Percentiles rank a stretch among this genome's conserved stretches.
Conservation (phyloP, 495 filamentous ascomycete genomes). For the Hypoxylon trugodes region DNA sequence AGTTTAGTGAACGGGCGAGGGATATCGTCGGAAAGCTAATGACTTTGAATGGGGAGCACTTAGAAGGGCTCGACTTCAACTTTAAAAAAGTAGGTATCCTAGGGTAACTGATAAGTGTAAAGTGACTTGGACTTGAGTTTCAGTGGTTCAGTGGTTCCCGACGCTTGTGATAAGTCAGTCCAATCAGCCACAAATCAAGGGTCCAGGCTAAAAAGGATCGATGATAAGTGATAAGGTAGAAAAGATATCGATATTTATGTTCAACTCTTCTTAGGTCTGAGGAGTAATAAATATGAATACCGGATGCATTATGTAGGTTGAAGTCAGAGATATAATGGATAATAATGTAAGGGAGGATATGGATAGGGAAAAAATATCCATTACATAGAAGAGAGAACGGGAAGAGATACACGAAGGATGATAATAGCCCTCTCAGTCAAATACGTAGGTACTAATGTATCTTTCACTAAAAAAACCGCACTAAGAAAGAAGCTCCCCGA, state of each 20-base stretch:
- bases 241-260: constrained; percentile 2
- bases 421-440: constrained; percentile 30
- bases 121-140: too few species aligned
- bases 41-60: constrained; percentile 1
- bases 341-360: constrained; percentile 22
- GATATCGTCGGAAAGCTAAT: constrained; percentile 30
- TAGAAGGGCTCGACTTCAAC: constrained; percentile 23
- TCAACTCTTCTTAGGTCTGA: constrained; percentile 1
- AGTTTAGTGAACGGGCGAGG: constrained; percentile 20
- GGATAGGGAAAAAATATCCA: neutral
- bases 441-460: neutral
- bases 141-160: too few species aligned
- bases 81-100: constrained; percentile 19
- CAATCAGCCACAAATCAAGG: neutral
- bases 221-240: constrained; percentile 1
- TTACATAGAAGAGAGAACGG: constrained; percentile 6
- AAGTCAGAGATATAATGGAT: constrained; percentile 1
- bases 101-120: too few species aligned
- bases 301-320: constrained; percentile 14
- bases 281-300: neutral
- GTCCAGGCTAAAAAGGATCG: too few species aligned
- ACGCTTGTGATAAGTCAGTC: constrained; percentile 2
- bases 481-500: constrained; percentile 16
- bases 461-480: too few species aligned
- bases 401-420: constrained; percentile 27